Evolutionary conservation across 306 rosid genomes (phyloP).

Genomic region (Dalbergia cochinchinensis): DNA sequence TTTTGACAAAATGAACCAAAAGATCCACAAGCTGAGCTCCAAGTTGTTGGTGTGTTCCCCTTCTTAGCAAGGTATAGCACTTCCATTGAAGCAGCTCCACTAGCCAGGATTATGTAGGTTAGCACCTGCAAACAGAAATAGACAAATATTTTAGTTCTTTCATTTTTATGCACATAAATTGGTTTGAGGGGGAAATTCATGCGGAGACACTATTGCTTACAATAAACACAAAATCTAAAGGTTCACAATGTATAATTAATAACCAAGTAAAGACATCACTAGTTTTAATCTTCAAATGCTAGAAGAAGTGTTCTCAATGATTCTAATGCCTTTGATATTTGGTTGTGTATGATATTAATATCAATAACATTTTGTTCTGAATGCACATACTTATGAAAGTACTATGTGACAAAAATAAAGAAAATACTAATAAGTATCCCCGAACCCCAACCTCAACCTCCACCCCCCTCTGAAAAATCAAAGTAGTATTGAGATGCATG

Average conservation of each 20-base stretch:
- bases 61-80: slow-evolving; percentile 75
- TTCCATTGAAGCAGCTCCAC: slow-evolving; percentile 73
- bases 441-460: not conserved
- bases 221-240: not conserved
- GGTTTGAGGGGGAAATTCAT: not conserved
- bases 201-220: not conserved
- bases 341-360: not conserved
- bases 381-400: not conserved
- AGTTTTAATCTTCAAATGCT: too few species aligned
- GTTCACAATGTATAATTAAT: not conserved
- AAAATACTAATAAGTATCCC: too few species aligned
- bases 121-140: slow-evolving; percentile 49
- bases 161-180: not conserved
- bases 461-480: not conserved
- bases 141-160: not conserved
- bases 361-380: not conserved
- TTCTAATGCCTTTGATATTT: not conserved
- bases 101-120: slow-evolving; percentile 75
- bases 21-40: slow-evolving; percentile 78
- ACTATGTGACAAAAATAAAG: not conserved
- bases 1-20: slow-evolving; percentile 76
- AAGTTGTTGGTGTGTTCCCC: slow-evolving; percentile 58
- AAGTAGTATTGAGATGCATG: not conserved
- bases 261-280: too few species aligned
- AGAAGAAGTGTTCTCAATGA: not conserved